These are phyloP conservation scores for Physcia stellaris DNA, from an alignment of 495 filamentous ascomycete species.

Conservation along the genomic window DNA sequence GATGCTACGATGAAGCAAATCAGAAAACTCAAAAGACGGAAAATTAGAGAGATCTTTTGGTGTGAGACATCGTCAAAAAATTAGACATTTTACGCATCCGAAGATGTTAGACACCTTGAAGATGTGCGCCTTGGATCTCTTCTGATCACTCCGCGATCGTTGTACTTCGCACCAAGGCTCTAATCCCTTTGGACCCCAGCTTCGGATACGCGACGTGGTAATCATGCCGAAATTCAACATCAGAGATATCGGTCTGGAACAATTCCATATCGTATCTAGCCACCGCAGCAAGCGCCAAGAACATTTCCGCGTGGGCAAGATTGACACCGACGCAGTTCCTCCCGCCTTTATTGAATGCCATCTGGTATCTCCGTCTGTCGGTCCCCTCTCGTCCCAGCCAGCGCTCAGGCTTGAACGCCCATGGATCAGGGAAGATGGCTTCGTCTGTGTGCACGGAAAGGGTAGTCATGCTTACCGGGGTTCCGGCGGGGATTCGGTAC, in stretches of 20 bases:
- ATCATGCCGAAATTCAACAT: conserved; percentile 16
- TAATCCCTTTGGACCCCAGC: conserved; percentile 6
- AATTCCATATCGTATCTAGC: conserved; percentile 22
- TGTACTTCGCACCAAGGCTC: conserved; percentile 5
- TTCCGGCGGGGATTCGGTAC: conserved; percentile 24
- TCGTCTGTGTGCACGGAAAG: conserved; percentile 34
- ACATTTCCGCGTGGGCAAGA: conserved; percentile 30
- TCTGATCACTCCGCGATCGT: no score
- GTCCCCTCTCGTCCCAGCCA: conserved; percentile 25
- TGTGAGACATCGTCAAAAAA: no score
- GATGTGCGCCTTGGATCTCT: no score
- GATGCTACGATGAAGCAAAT: no score
- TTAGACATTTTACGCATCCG: no score
- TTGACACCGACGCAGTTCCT: conserved; percentile 31
- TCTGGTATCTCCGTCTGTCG: conserved; percentile 22
- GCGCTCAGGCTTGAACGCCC: conserved; percentile 28
- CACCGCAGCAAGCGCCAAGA: conserved; percentile 24
- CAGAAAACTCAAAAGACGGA: no score
- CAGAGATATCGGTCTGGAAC: conserved; percentile 21
- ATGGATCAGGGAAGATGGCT: conserved; percentile 7
- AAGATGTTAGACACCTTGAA: no score
- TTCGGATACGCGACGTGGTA: conserved; percentile 1
- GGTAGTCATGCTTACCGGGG: conserved; percentile 33
- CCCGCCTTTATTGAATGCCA: conserved; percentile 32
- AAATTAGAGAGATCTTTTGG: no score